Conservation (phyloP, 2,329 filamentous ascomycete genomes). For the Trichoderma breve region DNA sequence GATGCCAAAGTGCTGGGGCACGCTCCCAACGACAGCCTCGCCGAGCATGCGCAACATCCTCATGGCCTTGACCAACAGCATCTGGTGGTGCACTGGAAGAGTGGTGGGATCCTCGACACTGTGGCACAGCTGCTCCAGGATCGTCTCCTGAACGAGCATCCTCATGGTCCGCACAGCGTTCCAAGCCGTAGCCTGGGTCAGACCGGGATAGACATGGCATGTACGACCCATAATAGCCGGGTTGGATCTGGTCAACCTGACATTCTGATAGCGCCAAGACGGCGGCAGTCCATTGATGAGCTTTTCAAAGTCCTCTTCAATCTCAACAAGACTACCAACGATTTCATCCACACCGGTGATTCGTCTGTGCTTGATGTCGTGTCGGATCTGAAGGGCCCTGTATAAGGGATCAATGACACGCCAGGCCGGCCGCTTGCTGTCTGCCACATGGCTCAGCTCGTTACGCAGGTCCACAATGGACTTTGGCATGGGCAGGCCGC, state of each 20-base stretch:
- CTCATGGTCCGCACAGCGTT: slow-evolving; percentile 47
- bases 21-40: slow-evolving; percentile 44
- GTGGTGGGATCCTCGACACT: slow-evolving; percentile 30
- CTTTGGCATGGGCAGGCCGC: slow-evolving; percentile 47
- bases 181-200: slow-evolving; percentile 47
- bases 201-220: slow-evolving; percentile 48
- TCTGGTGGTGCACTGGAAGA: slow-evolving; percentile 33
- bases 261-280: slow-evolving; percentile 43
- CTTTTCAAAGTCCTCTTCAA: slow-evolving; percentile 44
- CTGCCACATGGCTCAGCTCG: slow-evolving; percentile 39
- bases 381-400: slow-evolving; percentile 45
- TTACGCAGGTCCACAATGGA: slow-evolving; percentile 46
- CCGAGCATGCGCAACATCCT: slow-evolving; percentile 40
- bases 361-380: slow-evolving; percentile 43
- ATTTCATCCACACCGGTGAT: slow-evolving; percentile 38
- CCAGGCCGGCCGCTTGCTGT: slow-evolving; percentile 41
- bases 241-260: slow-evolving; percentile 40
- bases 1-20: slow-evolving; percentile 51
- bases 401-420: slow-evolving; percentile 46
- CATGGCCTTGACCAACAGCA: slow-evolving; percentile 38
- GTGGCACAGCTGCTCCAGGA: slow-evolving; percentile 43
- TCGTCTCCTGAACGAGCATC: slow-evolving; percentile 48
- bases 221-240: slow-evolving; percentile 41
- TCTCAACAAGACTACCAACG: slow-evolving; percentile 37
- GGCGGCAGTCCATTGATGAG: slow-evolving; percentile 40